Conservation (phyloP, 2,329 filamentous ascomycete genomes). For the Juglanconis sp. region DNA sequence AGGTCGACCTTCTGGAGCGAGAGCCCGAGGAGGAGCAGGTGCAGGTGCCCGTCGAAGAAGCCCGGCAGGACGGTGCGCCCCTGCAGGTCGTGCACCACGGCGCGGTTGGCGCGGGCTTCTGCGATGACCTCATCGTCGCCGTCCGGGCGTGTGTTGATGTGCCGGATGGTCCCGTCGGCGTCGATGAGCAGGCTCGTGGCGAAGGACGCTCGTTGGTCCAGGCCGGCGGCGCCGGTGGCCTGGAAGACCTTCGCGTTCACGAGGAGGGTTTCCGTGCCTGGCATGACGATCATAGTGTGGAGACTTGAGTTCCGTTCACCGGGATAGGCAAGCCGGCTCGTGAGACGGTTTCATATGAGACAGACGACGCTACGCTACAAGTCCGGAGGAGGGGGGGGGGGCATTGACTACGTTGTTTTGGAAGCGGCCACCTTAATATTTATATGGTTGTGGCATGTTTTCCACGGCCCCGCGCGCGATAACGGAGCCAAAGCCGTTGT, state of each 20-base stretch:
- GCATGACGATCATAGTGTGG: background rate
- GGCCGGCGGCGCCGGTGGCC: constrained; percentile 23
- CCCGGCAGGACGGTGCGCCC: constrained; percentile 47
- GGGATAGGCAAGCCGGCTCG: no score
- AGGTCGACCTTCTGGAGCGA: constrained; percentile 50
- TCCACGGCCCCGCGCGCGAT: constrained; percentile 1
- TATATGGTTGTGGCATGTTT: background rate
- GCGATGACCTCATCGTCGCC: constrained; percentile 22
- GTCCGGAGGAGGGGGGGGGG: background rate
- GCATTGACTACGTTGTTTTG: background rate
- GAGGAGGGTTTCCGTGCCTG: constrained; percentile 33
- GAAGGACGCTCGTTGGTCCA: constrained; percentile 29
- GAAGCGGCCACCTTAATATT: background rate
- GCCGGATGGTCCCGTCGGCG: constrained; percentile 29
- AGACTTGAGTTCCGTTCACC: background rate
- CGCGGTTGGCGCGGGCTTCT: constrained; percentile 24
- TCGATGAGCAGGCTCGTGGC: constrained; percentile 35
- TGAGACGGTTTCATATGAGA: background rate
- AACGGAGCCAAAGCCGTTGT: constrained; percentile 4
- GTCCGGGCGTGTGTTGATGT: constrained; percentile 34
- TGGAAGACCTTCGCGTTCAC: constrained; percentile 47
- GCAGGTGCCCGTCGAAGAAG: constrained; percentile 58
- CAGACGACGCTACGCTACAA: no score
- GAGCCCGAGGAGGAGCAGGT: constrained; percentile 53
- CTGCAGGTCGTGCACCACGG: constrained; percentile 31